A percentile compares a stretch with the other conserved stretches of the same genome.
Conservation (phyloP, 75 land plant species). For the Chamaecyparis obtusa region DNA sequence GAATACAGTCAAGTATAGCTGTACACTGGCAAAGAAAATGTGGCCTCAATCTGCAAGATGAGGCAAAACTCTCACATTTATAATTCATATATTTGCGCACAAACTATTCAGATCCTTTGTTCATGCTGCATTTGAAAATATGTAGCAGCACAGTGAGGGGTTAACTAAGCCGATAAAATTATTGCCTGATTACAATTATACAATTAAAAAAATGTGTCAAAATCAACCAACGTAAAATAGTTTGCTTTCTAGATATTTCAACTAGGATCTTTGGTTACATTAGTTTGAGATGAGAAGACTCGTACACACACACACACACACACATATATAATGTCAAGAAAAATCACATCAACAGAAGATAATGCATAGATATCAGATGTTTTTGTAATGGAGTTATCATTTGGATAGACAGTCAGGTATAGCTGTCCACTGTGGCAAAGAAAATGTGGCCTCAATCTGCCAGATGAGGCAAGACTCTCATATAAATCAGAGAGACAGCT, state of each 20-base stretch:
- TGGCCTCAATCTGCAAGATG: background rate
- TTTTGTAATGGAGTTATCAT: background rate
- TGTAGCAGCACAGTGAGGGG: too few relatives aligned
- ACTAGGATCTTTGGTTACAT: background rate
- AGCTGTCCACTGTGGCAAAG: too few relatives aligned
- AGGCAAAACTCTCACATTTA: background rate
- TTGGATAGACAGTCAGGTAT: too few relatives aligned
- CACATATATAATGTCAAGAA: background rate
- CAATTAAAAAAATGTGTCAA: background rate
- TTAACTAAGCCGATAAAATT: too few relatives aligned
- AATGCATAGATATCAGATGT: background rate
- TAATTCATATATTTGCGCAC: too few relatives aligned
- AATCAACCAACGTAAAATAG: background rate
- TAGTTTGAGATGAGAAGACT: background rate
- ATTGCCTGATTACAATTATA: background rate
- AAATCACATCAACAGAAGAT: background rate
- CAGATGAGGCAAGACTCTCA: background rate
- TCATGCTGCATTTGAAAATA: too few relatives aligned
- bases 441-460: background rate
- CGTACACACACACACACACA: too few relatives aligned
- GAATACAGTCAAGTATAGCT: too few relatives aligned
- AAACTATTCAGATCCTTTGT: too few relatives aligned
- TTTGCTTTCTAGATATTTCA: background rate
- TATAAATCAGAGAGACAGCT: too few relatives aligned
- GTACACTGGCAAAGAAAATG: background rate